Conservation (phyloP, 345 rosid species). For the Populus simonii region DNA sequence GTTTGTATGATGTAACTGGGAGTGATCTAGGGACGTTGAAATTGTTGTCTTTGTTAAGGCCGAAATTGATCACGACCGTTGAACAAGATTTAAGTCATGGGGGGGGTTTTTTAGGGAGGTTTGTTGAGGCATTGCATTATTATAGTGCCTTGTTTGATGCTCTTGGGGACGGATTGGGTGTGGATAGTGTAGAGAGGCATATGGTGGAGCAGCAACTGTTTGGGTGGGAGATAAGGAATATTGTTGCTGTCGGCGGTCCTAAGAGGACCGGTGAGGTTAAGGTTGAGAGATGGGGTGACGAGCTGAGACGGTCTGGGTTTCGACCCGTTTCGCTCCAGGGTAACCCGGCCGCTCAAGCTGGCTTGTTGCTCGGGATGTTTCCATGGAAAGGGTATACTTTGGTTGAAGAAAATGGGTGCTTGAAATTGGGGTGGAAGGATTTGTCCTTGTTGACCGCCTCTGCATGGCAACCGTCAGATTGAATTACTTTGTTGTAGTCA, state of each 20-base stretch:
- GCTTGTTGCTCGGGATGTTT: slow-evolving; percentile 77
- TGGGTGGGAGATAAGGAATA: slow-evolving; percentile 78
- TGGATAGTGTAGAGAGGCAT: slow-evolving; percentile 71
- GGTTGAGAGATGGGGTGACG: slow-evolving; percentile 79
- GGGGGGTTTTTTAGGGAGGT: slow-evolving; percentile 72
- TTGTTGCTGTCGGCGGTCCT: slow-evolving; percentile 76
- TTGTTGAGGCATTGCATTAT: slow-evolving; percentile 91
- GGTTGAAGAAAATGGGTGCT: slow-evolving; percentile 70
- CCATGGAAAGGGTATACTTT: slow-evolving; percentile 94
- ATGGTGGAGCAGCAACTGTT: slow-evolving; percentile 88
- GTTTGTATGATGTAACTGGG: slow-evolving; percentile 80
- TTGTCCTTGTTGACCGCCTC: slow-evolving; percentile 86
- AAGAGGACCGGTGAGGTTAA: slow-evolving; percentile 71
- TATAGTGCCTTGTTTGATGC: slow-evolving; percentile 97
- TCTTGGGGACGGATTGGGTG: slow-evolving; percentile 67
- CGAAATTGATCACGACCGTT: slow-evolving; percentile 72
- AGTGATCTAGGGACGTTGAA: slow-evolving; percentile 58
- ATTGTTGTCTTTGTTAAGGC: slow-evolving; percentile 53
- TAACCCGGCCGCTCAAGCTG: slow-evolving; percentile 85
- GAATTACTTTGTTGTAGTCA: slow-evolving; percentile 1
- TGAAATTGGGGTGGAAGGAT: slow-evolving; percentile 96
- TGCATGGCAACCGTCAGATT: slow-evolving; percentile 80
- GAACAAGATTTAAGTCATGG: slow-evolving; percentile 83
- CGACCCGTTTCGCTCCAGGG: slow-evolving; percentile 73
- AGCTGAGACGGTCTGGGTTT: slow-evolving; percentile 65